Percentiles rank a stretch among this genome's conserved stretches.
phyloP scores from a whole-genome alignment of 768 basidiomycete species.

The Lentinula guzmanii region DNA sequence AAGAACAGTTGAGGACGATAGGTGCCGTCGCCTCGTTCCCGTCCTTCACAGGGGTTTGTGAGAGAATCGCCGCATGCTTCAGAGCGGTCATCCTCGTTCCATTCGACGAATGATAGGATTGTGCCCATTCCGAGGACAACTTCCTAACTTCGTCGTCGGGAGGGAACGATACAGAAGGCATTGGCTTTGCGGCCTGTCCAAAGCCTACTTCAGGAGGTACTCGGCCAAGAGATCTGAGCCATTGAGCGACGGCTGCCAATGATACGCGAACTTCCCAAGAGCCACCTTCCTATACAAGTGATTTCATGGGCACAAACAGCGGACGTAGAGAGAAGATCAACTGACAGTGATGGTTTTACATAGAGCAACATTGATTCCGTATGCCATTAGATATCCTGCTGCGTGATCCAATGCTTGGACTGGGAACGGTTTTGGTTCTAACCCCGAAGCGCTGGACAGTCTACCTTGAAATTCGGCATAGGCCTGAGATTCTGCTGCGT shows the following conservation, averaged over 20 bases:
- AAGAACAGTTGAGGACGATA: conserved; percentile 22
- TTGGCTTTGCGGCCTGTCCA: conserved; percentile 24
- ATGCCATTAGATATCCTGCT: conserved; percentile 52
- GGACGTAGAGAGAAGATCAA: background rate
- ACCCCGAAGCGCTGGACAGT: background rate
- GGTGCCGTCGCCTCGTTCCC: conserved; percentile 23
- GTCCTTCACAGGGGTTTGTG: conserved; percentile 34
- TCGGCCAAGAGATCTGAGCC: conserved; percentile 50
- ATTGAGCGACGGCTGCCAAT: conserved; percentile 48
- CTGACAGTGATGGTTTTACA: conserved; percentile 44
- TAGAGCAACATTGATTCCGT: conserved; percentile 52
- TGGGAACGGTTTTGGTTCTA: conserved; percentile 33
- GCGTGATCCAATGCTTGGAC: conserved; percentile 58
- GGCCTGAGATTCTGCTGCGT: conserved; percentile 48
- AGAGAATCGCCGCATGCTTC: conserved; percentile 38
- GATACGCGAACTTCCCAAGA: conserved; percentile 58
- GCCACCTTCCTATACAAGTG: conserved; percentile 42
- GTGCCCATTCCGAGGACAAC: conserved; percentile 24
- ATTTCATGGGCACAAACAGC: background rate
- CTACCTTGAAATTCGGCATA: conserved; percentile 25
- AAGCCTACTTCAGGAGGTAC: conserved; percentile 35
- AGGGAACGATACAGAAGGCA: conserved; percentile 30
- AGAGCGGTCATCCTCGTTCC: conserved; percentile 32
- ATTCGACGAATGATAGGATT: conserved; percentile 10
- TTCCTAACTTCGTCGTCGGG: conserved; percentile 29